Base-by-base conservation (phyloP, 768 basidiomycete genomes). In the Suillus luteus region DNA sequence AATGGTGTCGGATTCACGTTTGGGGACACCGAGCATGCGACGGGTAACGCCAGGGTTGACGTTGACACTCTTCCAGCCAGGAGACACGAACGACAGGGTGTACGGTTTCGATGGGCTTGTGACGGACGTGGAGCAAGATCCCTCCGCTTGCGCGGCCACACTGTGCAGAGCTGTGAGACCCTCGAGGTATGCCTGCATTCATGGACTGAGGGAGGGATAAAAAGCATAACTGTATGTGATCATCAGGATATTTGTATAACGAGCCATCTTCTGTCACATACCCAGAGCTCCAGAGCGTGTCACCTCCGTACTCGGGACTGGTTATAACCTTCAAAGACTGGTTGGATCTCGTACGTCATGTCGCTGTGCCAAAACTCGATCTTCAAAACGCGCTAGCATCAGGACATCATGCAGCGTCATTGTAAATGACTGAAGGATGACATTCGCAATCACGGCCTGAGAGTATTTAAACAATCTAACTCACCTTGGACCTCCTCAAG, bases 1-100 rank as follows among this genome's bases (percentile, higher is more conserved):
- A 68, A 93, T 81, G 19, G 82, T 77, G 73, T 94, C 91, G n/a
- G 89, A 90, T 72, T 93, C 92, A 0, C 87, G 83, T 75, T 93
- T 93, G 24, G 92, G 90, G 12, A 93, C 80, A 57, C 88, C 91
- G 63, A 91, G 76, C 70, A 95, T 90, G 61, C 87, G 85, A 48
- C 89, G 85, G 3, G 91, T 92, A 77, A 95, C 94, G 17, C 92
- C 89, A 41, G 89, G 86, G 72, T 95, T 93, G 70, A 94, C 88
- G 69, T 87, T 93, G 65, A 95, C 77, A 63, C 85, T 87, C 82
- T 94, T 93, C 86, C 88, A 90, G 14, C 92, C 91, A 1, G 93
- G 89, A 4, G 12, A 93, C 91, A 55, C 92, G 87, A 61, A 95
- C 90, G 54, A 95, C 79, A 19, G 92, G 93, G 73, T 94, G 93